These are phyloP conservation scores for Brachypodium distachyon DNA, from an alignment of 202 grass and related monocot genomes.

Conservation along the genomic window DNA sequence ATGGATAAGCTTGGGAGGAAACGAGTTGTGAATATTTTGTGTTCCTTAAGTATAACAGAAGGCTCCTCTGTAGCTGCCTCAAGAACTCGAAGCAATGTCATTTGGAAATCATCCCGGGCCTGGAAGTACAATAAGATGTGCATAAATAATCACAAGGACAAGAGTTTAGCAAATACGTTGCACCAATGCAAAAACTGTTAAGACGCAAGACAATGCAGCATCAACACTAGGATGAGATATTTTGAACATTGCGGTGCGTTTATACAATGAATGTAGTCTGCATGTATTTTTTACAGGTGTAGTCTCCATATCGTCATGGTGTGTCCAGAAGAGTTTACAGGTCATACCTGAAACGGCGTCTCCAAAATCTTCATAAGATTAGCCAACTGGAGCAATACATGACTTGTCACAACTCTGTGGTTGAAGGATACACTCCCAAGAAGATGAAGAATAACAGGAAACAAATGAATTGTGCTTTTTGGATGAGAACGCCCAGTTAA, in stretches of 20 bases:
- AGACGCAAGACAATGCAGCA: neutral
- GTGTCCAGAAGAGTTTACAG: neutral
- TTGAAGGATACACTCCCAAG: slow-evolving; percentile 87
- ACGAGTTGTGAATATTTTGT: slow-evolving; percentile 58
- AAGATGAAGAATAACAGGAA: slow-evolving; percentile 92
- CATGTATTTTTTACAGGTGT: no score
- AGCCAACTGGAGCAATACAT: slow-evolving; percentile 79
- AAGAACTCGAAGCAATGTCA: slow-evolving; percentile 72
- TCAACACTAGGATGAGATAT: neutral
- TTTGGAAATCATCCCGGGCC: slow-evolving; percentile 98
- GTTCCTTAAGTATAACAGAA: slow-evolving; percentile 60
- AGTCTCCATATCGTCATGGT: neutral
- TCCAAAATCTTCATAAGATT: slow-evolving; percentile 92
- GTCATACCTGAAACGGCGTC: slow-evolving; percentile 67
- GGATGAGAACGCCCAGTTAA: slow-evolving; percentile 64
- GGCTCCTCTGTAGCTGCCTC: slow-evolving; percentile 88
- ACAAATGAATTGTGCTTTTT: slow-evolving; percentile 77
- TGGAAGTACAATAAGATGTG: slow-evolving; percentile 36
- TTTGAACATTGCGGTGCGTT: neutral
- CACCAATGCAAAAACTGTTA: neutral
- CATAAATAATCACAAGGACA: slow-evolving; percentile 2
- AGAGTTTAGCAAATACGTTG: slow-evolving; percentile 7
- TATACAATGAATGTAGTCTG: slow-evolving; percentile 4
- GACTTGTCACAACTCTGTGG: slow-evolving; percentile 60
- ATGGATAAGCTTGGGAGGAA: slow-evolving; percentile 73